phyloP scores from a whole-genome alignment of 345 rosid species.

The Ricinus communis region DNA sequence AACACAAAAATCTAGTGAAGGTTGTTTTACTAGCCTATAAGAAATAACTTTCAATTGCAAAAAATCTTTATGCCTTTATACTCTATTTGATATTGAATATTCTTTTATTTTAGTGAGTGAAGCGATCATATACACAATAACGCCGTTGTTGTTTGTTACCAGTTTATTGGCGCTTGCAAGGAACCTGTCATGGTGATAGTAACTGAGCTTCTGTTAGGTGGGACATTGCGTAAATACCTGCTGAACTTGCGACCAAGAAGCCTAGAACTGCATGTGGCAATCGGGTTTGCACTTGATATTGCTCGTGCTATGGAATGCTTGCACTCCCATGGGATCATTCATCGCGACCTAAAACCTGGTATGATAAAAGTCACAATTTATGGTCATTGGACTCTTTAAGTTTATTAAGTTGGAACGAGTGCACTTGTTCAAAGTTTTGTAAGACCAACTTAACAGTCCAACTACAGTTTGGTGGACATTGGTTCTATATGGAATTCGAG shows the following conservation, averaged over 20 bases:
- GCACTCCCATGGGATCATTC: slow-evolving; percentile 94
- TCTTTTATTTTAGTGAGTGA: neutral
- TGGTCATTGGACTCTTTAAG: slow-evolving; percentile 2
- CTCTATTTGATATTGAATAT: neutral
- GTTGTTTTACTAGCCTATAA: slow-evolving; percentile 32
- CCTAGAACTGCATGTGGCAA: slow-evolving; percentile 66
- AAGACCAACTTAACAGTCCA: neutral
- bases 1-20: slow-evolving; percentile 91
- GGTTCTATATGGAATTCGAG: neutral
- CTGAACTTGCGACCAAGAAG: slow-evolving; percentile 62
- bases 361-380: slow-evolving; percentile 16
- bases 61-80: no score
- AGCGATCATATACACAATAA: neutral
- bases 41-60: neutral
- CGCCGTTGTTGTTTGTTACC: slow-evolving; percentile 21
- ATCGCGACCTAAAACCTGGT: slow-evolving; percentile 98
- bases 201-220: slow-evolving; percentile 84
- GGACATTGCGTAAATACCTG: slow-evolving; percentile 84
- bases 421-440: neutral
- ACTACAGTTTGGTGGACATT: slow-evolving; percentile 2
- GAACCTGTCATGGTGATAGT: slow-evolving; percentile 95
- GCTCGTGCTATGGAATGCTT: slow-evolving; percentile 99
- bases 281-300: slow-evolving; percentile 89
- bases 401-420: slow-evolving; percentile 10
- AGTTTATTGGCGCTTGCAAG: slow-evolving; percentile 98